A percentile compares a stretch with the other conserved stretches of the same genome.
Conservation (phyloP, 2,329 filamentous ascomycete genomes). For the Diaporthe amygdali region DNA sequence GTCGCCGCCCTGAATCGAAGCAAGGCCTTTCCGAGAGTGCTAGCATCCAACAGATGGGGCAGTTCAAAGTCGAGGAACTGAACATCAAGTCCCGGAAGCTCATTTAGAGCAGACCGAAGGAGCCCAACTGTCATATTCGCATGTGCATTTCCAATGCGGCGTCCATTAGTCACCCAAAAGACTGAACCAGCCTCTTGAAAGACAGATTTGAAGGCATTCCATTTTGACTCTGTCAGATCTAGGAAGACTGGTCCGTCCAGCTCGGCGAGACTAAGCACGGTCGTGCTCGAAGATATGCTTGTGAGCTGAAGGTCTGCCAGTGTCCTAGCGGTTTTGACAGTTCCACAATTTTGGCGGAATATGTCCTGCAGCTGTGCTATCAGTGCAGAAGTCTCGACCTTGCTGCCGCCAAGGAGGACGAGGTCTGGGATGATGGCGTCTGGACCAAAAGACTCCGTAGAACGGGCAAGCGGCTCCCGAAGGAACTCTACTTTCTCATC, state of each 20-base stretch:
- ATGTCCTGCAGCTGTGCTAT: neutral
- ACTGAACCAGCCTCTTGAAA: conserved; percentile 9
- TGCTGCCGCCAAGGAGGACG: neutral
- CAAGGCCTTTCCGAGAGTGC: conserved; percentile 14
- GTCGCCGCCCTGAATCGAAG: conserved; percentile 14
- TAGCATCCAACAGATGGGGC: neutral
- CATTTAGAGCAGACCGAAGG: conserved; percentile 24
- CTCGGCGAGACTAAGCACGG: neutral
- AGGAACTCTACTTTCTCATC: neutral
- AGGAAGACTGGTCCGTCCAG: neutral
- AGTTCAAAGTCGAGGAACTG: conserved; percentile 31
- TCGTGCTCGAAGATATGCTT: neutral
- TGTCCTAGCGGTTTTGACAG: neutral
- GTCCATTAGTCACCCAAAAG: conserved; percentile 30
- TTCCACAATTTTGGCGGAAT: neutral
- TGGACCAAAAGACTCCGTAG: neutral
- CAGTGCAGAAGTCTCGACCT: neutral
- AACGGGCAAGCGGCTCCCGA: neutral
- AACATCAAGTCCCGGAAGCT: conserved; percentile 28
- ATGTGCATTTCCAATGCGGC: conserved; percentile 20
- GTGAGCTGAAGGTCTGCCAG: neutral
- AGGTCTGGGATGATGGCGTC: neutral
- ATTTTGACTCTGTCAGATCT: neutral
- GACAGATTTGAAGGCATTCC: neutral
- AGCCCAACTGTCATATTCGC: conserved; percentile 30